These are phyloP conservation scores for Fraxinus quadrangulata DNA, from an alignment of 257 asterid genomes.

Conservation along the genomic window DNA sequence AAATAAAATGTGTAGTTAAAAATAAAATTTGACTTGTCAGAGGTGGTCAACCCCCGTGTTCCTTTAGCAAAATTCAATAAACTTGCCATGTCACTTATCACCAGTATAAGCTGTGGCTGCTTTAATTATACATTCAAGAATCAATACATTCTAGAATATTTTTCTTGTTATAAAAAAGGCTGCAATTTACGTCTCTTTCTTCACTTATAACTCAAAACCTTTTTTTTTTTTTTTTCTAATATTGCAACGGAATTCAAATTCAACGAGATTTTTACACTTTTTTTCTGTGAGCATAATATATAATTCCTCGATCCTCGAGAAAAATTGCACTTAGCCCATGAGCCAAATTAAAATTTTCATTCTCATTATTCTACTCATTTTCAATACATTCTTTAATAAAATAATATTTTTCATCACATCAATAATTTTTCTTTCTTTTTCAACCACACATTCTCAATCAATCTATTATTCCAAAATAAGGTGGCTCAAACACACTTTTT, in stretches of 20 bases:
- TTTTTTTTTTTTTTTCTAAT: slow-evolving; percentile 2
- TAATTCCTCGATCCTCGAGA: not conserved
- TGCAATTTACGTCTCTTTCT: slow-evolving; percentile 8
- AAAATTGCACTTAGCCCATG: no score
- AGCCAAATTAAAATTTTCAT: no score
- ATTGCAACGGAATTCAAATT: slow-evolving; percentile 51
- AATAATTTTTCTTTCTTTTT: no score
- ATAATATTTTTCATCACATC: no score
- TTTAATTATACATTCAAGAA: slow-evolving; percentile 17
- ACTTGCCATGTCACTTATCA: slow-evolving; percentile 28
- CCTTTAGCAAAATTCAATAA: not conserved
- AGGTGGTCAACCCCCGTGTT: no score
- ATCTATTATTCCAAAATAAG: no score
- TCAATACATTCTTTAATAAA: no score
- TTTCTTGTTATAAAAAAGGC: slow-evolving; percentile 33
- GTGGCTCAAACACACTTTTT: no score
- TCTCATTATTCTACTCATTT: no score
- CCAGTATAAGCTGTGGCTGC: slow-evolving; percentile 40
- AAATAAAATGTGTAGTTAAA: no score
- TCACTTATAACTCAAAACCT: not conserved
- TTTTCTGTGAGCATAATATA: slow-evolving; percentile 57
- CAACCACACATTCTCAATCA: no score
- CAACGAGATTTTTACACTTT: slow-evolving; percentile 41
- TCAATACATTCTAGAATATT: not conserved
- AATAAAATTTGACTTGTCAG: no score